Evolutionary conservation across 306 rosid genomes (phyloP).

Genomic region (Hylodesmum podocarpum): DNA sequence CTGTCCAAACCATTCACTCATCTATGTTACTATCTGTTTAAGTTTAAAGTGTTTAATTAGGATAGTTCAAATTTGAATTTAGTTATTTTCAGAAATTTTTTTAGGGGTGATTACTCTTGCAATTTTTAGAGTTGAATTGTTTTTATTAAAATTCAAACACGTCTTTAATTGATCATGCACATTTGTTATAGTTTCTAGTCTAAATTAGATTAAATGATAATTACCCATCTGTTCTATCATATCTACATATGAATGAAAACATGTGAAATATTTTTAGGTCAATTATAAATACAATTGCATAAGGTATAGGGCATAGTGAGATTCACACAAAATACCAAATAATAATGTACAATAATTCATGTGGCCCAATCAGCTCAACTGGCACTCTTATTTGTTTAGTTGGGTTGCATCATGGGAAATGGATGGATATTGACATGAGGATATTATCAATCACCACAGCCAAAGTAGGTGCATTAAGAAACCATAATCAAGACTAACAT

Average conservation of each 20-base stretch:
- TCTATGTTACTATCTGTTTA: too few relatives aligned
- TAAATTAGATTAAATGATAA: too few relatives aligned
- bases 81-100: neutral
- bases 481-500: constrained; percentile 30
- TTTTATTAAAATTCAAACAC: too few relatives aligned
- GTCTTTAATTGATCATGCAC: too few relatives aligned
- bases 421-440: constrained; percentile 31
- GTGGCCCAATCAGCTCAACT: constrained; percentile 31
- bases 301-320: neutral
- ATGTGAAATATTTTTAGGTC: neutral
- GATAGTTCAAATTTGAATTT: neutral
- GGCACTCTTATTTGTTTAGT: constrained; percentile 8
- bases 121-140: neutral
- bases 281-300: neutral
- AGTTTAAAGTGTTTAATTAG: neutral
- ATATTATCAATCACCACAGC: constrained; percentile 33
- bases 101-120: neutral
- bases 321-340: neutral
- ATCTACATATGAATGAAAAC: neutral
- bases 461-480: constrained; percentile 40
- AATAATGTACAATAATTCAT: neutral
- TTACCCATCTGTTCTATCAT: too few relatives aligned
- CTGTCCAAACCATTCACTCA: neutral
- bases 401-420: constrained; percentile 31
- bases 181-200: too few relatives aligned